Base-by-base conservation (phyloP, 208 protist species). In the Angomonas desouzai region DNA sequence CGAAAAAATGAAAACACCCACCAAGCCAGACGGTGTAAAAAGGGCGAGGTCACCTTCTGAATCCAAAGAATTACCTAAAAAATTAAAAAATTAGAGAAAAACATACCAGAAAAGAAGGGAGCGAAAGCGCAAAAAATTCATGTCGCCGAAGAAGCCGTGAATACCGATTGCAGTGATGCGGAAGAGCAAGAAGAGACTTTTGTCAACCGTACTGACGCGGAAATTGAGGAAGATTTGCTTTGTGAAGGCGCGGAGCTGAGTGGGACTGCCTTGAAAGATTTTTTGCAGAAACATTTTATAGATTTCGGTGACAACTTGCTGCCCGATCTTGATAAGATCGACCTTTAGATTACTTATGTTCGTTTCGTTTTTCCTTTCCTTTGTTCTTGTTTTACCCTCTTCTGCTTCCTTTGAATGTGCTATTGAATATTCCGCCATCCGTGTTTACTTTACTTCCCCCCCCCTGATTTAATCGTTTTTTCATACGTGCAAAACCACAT, bases 231-330 rank as follows among this genome's bases (percentile, higher is more conserved):
- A 2, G 73, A 70, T 36, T 55, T 93, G 10, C 45, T 91, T 25
- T 59, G 29, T 38, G 74, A 79, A 30, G 78, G 89, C 32, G 66
- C 79, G 25, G 66, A 74, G 1, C 77, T 94, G 0, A 81, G 66
- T 23, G 86, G 86, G 13, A 62, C 66, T 25, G 81, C 77, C 10
- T 48, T 92, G 53, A 83, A 79, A 62, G 71, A 72, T 18, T 94
- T 92, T 71, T 60, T 94, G 36, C 69, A 89, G 57, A 72, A 74
- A 20, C 86, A 94, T 40, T 94, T 94, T 69, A 66, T 79, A n/a
- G 89, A 94, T 45, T 91, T 79, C 55, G 62, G 83, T 48, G 79
- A 91, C 58, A 60, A 86, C 6, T 74, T 79, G 22, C 18, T 85
- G n/a, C 58, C 76, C 40, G 68, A 81, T 49, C 25, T 74, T 20